phyloP scores from a whole-genome alignment of 2,329 filamentous ascomycete species.

The Ophiostoma populinum region DNA sequence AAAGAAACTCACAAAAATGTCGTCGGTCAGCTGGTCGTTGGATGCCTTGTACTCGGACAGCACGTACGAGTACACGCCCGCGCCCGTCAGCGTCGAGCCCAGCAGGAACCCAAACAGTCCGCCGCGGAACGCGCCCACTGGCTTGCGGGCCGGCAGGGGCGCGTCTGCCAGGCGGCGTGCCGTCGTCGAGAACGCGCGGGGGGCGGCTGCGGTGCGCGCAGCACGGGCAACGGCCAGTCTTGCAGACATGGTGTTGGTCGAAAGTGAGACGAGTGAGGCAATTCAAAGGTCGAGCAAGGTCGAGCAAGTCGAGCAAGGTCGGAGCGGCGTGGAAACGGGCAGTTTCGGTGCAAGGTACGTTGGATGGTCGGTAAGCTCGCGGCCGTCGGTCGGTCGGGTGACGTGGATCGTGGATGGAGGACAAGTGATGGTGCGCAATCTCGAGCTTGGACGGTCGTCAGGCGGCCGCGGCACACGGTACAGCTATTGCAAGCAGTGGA shows the following conservation, averaged over 20 bases:
- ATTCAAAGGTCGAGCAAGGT: too few species aligned
- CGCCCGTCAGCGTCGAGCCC: conserved; percentile 63
- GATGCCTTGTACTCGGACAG: conserved; percentile 84
- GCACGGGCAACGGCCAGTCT: conserved; percentile 23
- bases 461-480: too few species aligned
- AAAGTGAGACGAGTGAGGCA: background rate
- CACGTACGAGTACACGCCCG: conserved; percentile 79
- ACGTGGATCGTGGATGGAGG: too few species aligned
- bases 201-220: conserved; percentile 15
- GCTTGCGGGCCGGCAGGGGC: conserved; percentile 37
- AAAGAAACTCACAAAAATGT: conserved; percentile 70
- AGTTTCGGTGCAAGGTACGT: too few species aligned
- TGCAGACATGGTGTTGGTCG: conserved; percentile 23
- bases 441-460: too few species aligned
- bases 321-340: too few species aligned
- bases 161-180: conserved; percentile 25
- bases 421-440: too few species aligned
- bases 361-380: too few species aligned
- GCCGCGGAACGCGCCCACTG: conserved; percentile 42
- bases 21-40: conserved; percentile 84
- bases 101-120: conserved; percentile 87
- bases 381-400: too few species aligned
- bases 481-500: conserved; percentile 1
- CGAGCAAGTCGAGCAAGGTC: too few species aligned
- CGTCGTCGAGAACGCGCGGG: conserved; percentile 34